These are phyloP conservation scores for Fraxinus paxiana DNA, from an alignment of 305 asterid species.

Conservation along the genomic window DNA sequence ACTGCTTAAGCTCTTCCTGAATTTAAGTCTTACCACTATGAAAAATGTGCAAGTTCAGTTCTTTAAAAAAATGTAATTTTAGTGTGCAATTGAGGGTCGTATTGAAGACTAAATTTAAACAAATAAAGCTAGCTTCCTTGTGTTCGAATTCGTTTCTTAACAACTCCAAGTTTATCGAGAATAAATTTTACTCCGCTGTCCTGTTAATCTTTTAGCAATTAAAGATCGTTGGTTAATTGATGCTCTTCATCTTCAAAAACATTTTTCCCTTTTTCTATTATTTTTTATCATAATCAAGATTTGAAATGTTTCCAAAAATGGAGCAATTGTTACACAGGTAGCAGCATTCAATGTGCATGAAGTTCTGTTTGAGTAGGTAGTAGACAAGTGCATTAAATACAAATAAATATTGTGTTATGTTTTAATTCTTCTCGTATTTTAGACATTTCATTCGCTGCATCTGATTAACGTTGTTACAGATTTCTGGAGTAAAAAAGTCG, in stretches of 20 bases:
- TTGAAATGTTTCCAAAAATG: background rate
- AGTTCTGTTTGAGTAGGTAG: background rate
- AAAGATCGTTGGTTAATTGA: background rate
- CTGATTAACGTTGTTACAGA: constrained; percentile 32
- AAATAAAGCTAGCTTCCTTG: background rate
- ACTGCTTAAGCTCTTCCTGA: background rate
- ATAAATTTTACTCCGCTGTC: background rate
- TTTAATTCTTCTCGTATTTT: background rate
- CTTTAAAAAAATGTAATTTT: background rate
- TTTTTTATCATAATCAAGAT: background rate
- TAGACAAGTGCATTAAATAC: background rate
- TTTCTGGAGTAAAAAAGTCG: constrained; percentile 43
- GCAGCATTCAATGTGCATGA: background rate
- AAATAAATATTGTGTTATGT: background rate
- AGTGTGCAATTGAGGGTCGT: background rate
- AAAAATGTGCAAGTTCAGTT: background rate
- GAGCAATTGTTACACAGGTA: background rate
- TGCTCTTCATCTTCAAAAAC: background rate
- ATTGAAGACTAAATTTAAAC: background rate
- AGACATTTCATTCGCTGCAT: background rate
- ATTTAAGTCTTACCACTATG: background rate
- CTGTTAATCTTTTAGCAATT: background rate
- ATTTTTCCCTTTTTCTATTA: background rate
- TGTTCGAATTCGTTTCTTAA: background rate
- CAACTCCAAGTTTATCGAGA: background rate